Conservation (phyloP, 2,329 filamentous ascomycete species). For the Claviceps maximensis region DNA sequence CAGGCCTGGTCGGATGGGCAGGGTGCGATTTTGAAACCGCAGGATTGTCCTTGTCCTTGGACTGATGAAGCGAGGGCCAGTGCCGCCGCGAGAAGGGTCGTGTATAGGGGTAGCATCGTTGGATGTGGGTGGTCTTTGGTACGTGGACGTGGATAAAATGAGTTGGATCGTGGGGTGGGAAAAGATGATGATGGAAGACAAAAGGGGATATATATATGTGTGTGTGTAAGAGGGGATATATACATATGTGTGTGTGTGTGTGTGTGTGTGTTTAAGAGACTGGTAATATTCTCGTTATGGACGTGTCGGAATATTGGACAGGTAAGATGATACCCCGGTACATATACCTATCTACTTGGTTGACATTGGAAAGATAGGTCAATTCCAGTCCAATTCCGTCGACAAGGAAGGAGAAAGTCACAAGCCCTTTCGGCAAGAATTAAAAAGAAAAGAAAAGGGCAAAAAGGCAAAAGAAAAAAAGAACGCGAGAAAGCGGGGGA, state of each 20-base stretch:
- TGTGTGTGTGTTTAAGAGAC: too few relatives aligned
- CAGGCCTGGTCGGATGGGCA: constrained; percentile 16
- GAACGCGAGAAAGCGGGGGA: neutral
- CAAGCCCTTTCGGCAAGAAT: too few relatives aligned
- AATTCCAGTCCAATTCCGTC: neutral
- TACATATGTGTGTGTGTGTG: too few relatives aligned
- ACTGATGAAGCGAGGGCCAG: constrained; percentile 7
- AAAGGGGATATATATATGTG: neutral
- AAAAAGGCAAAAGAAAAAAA: neutral
- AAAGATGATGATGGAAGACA: neutral
- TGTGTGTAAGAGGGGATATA: neutral
- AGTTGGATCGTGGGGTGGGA: neutral
- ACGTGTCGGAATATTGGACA: neutral
- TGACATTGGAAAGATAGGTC: neutral
- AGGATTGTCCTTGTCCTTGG: constrained; percentile 8
- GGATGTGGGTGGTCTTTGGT: neutral
- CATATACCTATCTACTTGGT: too few relatives aligned
- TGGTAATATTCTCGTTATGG: neutral
- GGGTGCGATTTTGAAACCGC: constrained; percentile 17
- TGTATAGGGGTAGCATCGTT: constrained; percentile 13
- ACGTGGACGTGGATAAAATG: neutral
- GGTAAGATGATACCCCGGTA: too few relatives aligned
- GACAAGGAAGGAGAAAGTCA: too few relatives aligned
- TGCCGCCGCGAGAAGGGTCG: constrained; percentile 11
- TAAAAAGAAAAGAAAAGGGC: neutral